phyloP scores from a whole-genome alignment of 2,329 filamentous ascomycete genomes.

The Sarocladiaceae sp. region DNA sequence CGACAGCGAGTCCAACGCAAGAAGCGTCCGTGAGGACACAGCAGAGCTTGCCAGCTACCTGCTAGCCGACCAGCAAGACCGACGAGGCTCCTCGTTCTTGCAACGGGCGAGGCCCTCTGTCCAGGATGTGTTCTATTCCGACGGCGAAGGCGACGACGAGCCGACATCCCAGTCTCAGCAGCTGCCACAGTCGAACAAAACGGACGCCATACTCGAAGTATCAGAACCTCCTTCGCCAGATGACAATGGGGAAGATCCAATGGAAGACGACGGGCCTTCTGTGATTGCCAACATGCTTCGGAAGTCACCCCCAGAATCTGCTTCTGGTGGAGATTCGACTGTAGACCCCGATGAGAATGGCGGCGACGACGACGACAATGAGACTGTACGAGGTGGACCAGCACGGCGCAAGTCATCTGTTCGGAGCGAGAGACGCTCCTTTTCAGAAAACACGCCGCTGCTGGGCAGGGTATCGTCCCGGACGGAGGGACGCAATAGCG shows the following conservation, averaged over 20 bases:
- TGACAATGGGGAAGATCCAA: not conserved
- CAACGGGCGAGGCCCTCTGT: conserved; percentile 24
- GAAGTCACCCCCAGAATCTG: conserved; percentile 33
- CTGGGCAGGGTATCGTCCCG: conserved; percentile 28
- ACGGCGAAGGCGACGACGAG: conserved; percentile 16
- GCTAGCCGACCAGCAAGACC: conserved; percentile 55
- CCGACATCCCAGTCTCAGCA: not conserved
- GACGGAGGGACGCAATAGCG: conserved; percentile 21
- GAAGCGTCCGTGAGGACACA: conserved; percentile 77
- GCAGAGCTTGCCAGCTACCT: conserved; percentile 81
- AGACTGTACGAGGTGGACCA: conserved; percentile 2
- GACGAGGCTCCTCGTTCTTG: conserved; percentile 41
- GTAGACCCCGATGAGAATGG: not conserved
- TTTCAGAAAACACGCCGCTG: conserved; percentile 43
- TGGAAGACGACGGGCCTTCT: conserved; percentile 28
- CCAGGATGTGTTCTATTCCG: conserved; percentile 20
- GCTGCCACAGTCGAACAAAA: conserved; percentile 12
- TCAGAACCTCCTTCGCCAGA: conserved; percentile 50
- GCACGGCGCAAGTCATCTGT: not conserved
- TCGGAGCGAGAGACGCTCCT: conserved; percentile 7
- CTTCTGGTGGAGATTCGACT: not conserved
- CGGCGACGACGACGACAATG: conserved; percentile 11
- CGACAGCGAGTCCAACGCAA: conserved; percentile 69
- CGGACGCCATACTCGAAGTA: conserved; percentile 54
- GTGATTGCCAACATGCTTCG: conserved; percentile 38